Percentiles rank a stretch among this genome's conserved stretches.
phyloP scores from a whole-genome alignment of 257 asterid species.

The Parsonsia alboflavescens region DNA sequence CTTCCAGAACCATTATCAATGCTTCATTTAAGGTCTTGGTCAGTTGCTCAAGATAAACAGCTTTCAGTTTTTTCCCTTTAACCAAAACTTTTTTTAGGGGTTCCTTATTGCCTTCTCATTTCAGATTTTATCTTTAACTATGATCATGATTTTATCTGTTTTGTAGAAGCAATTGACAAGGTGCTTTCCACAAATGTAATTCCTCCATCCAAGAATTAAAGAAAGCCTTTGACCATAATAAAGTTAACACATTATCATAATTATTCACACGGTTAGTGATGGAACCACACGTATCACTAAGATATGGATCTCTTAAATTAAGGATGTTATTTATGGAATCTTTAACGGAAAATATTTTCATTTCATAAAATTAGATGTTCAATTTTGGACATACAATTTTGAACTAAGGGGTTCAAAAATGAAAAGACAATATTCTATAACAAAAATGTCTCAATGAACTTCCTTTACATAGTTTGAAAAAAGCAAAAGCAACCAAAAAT shows the following conservation, averaged over 20 bases:
- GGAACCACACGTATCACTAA: not conserved
- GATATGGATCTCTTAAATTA: not conserved
- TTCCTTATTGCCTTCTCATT: not conserved
- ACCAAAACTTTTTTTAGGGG: not conserved
- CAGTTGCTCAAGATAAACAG: not conserved
- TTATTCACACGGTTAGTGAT: not conserved
- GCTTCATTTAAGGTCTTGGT: not conserved
- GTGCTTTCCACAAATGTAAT: not conserved
- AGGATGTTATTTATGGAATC: too few relatives aligned
- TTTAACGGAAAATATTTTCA: too few relatives aligned
- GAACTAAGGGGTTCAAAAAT: not conserved
- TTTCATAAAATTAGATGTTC: too few relatives aligned
- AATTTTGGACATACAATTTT: not conserved
- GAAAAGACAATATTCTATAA: not conserved
- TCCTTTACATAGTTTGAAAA: not conserved
- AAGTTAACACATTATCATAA: not conserved
- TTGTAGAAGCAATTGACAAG: not conserved
- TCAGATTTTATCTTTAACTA: not conserved
- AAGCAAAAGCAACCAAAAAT: not conserved
- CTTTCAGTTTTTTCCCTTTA: not conserved
- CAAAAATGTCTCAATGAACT: not conserved
- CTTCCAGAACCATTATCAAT: not conserved
- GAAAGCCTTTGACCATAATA: not conserved
- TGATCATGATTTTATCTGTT: too few relatives aligned
- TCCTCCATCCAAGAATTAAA: not conserved